Percentiles rank a stretch among this genome's conserved stretches.
Conservation (phyloP, 768 basidiomycete genomes). For the Lentinula sp. region DNA sequence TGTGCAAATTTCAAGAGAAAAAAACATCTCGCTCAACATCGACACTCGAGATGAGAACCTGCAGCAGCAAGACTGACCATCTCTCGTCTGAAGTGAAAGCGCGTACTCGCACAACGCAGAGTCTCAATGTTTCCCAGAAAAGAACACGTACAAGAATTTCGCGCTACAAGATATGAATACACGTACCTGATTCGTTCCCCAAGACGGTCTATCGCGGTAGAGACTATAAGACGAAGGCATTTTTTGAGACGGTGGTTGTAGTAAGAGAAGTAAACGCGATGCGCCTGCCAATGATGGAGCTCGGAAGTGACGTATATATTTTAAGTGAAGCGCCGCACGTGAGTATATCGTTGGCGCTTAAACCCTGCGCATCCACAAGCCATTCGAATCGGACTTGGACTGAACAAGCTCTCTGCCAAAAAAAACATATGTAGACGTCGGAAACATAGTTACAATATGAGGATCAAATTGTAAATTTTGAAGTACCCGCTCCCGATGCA, state of each 20-base stretch:
- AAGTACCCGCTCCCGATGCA: no score
- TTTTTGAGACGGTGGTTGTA: conserved; percentile 9
- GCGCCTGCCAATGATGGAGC: conserved; percentile 1
- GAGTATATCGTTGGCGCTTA: background rate
- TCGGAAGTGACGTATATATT: background rate
- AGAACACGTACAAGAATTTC: background rate
- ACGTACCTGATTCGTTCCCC: conserved; percentile 39
- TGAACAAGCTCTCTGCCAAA: no score
- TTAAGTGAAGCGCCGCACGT: background rate
- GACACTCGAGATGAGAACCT: no score
- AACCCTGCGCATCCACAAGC: no score
- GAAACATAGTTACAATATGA: no score
- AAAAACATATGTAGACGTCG: no score
- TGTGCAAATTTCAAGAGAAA: background rate
- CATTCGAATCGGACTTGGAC: no score
- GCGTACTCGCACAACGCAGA: background rate
- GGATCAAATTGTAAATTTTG: no score
- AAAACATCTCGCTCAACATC: background rate
- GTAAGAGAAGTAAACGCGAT: conserved; percentile 5
- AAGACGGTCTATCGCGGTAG: conserved; percentile 41
- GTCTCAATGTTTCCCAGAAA: background rate
- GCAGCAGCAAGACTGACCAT: no score
- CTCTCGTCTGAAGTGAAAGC: background rate
- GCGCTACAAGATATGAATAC: background rate
- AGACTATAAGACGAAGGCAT: conserved; percentile 33